Evolutionary conservation across 2,329 filamentous ascomycete genomes (phyloP).

Genomic region (Venturia carpophila): DNA sequence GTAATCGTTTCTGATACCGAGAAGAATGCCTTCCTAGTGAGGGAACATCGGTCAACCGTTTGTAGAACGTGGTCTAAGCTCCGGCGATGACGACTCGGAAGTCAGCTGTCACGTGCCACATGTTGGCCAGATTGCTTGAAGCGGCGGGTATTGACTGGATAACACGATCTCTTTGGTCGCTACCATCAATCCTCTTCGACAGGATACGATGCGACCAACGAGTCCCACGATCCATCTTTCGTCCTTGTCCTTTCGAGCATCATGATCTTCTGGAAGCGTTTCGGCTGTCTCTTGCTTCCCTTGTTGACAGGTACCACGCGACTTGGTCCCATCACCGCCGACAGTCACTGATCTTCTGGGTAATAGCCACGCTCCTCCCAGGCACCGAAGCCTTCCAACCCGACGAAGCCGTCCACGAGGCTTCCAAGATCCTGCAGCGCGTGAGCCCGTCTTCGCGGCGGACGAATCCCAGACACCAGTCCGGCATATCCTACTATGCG

Average conservation of each 20-base stretch:
- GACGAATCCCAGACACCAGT: neutral
- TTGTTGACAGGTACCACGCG: neutral
- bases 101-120: neutral
- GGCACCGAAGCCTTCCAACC: conserved; percentile 9
- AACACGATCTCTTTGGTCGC: too few species aligned
- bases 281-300: neutral
- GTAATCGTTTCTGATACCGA: neutral
- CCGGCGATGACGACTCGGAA: neutral
- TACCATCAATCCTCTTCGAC: too few species aligned
- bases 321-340: neutral
- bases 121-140: conserved; percentile 5
- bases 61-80: neutral
- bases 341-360: neutral
- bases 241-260: conserved; percentile 7
- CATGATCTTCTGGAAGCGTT: conserved; percentile 11
- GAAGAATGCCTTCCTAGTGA: too few species aligned
- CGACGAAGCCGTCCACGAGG: conserved; percentile 17
- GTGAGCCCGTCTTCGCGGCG: conserved; percentile 13
- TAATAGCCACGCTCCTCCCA: neutral
- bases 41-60: too few species aligned
- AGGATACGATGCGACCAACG: neutral
- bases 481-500: conserved; percentile 45
- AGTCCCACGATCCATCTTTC: neutral
- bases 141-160: neutral
- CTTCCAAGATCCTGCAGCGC: conserved; percentile 17